Conservation (phyloP, 2,329 filamentous ascomycete species). For the Paecilomyces sp. region DNA sequence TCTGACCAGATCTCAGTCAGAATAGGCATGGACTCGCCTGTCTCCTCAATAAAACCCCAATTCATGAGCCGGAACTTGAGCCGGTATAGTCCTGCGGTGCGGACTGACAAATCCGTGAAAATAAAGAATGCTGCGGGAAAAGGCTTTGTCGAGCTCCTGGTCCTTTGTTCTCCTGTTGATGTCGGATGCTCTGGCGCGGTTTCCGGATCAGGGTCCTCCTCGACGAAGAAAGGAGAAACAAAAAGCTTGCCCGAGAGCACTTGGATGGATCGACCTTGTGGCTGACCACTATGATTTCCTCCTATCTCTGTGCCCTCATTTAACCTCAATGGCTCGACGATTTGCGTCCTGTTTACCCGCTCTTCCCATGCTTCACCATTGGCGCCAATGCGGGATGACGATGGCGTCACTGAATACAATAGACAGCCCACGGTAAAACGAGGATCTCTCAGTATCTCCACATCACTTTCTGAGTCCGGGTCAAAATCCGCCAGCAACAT, state of each 20-base stretch:
- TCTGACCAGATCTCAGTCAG: slow-evolving; percentile 34
- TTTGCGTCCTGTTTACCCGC: slow-evolving; percentile 7
- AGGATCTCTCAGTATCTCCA: slow-evolving; percentile 30
- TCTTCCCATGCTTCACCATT: slow-evolving; percentile 7
- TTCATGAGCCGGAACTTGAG: slow-evolving; percentile 41
- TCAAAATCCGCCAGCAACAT: slow-evolving; percentile 40
- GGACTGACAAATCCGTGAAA: slow-evolving; percentile 41
- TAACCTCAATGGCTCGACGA: slow-evolving; percentile 3
- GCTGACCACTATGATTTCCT: slow-evolving; percentile 11
- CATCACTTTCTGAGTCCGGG: slow-evolving; percentile 27
- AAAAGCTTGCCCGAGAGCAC: slow-evolving; percentile 32
- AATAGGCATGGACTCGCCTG: slow-evolving; percentile 28
- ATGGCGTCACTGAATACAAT: slow-evolving; percentile 26
- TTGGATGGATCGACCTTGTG: slow-evolving; percentile 15
- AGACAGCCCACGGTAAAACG: slow-evolving; percentile 39
- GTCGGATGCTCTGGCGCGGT: slow-evolving; percentile 33
- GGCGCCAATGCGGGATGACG: slow-evolving; percentile 1
- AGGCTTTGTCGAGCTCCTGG: slow-evolving; percentile 3
- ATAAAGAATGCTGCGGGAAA: slow-evolving; percentile 40
- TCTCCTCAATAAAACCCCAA: slow-evolving; percentile 26
- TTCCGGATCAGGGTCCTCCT: slow-evolving; percentile 36
- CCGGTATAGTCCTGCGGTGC: slow-evolving; percentile 37
- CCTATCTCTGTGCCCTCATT: slow-evolving; percentile 11
- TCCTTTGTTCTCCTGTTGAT: slow-evolving; percentile 1
- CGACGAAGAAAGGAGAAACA: slow-evolving; percentile 36